Percentiles rank a stretch among this genome's conserved stretches.
These are phyloP conservation scores for Aspergillus novofumigatus DNA, from an alignment of 2,329 filamentous ascomycete species.

Conservation along the genomic window DNA sequence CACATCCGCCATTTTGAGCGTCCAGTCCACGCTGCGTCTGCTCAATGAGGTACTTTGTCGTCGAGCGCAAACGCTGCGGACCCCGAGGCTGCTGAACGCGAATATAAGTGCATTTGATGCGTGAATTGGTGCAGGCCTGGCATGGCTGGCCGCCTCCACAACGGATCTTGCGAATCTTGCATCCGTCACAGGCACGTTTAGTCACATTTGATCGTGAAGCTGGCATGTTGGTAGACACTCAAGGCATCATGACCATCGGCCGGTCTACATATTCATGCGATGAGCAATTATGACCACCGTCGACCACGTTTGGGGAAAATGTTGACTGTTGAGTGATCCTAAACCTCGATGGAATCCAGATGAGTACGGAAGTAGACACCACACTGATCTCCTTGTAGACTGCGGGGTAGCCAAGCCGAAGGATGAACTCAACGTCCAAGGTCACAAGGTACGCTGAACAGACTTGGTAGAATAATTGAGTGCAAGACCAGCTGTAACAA, in stretches of 20 bases:
- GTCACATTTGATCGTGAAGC: constrained; percentile 14
- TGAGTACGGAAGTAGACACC: neutral
- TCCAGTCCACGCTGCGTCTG: constrained; percentile 12
- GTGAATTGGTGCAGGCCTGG: constrained; percentile 41
- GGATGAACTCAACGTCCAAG: neutral
- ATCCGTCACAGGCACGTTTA: constrained; percentile 49
- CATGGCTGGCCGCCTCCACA: constrained; percentile 49
- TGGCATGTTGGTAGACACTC: constrained; percentile 6
- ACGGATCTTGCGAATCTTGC: constrained; percentile 52
- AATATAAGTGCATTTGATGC: constrained; percentile 51
- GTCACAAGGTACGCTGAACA: neutral
- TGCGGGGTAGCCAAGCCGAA: neutral
- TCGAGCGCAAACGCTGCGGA: constrained; percentile 38
- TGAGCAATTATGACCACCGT: neutral
- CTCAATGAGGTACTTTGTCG: constrained; percentile 19
- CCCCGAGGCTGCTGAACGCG: constrained; percentile 44
- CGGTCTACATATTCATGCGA: neutral
- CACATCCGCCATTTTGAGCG: neutral
- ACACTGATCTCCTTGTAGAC: neutral
- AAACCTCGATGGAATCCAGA: neutral
- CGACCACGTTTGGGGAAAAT: too few species aligned
- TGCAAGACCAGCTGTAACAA: neutral
- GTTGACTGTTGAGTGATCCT: too few species aligned
- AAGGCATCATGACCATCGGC: neutral
- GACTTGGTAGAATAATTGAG: neutral